phyloP scores from a whole-genome alignment of 495 filamentous ascomycete genomes.

The Daldinia childiae region DNA sequence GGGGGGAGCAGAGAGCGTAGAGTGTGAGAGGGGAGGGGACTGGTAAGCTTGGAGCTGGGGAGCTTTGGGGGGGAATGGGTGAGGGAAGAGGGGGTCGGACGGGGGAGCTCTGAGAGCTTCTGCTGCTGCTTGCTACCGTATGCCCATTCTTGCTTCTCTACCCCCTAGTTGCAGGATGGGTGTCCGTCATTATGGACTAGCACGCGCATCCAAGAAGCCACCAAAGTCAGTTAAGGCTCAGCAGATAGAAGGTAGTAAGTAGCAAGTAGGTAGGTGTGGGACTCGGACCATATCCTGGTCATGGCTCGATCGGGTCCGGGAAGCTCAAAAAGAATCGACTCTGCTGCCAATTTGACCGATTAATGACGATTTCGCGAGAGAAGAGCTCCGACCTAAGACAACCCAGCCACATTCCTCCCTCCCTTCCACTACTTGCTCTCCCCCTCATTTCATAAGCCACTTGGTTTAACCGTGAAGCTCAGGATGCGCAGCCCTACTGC shows the following conservation, averaged over 20 bases:
- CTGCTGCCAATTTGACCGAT: slow-evolving; percentile 21
- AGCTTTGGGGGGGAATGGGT: slow-evolving; percentile 38
- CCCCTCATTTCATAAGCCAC: slow-evolving; percentile 36
- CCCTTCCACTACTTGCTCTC: neutral
- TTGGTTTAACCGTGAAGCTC: slow-evolving; percentile 34
- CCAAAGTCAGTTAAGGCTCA: slow-evolving; percentile 34
- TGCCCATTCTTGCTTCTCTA: slow-evolving; percentile 1
- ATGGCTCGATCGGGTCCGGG: slow-evolving; percentile 36
- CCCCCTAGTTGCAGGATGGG: slow-evolving; percentile 33
- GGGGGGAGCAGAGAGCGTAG: slow-evolving; percentile 39
- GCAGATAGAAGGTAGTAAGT: slow-evolving; percentile 8
- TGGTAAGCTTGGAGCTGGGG: slow-evolving; percentile 42
- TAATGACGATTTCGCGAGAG: slow-evolving; percentile 33
- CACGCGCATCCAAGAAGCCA: slow-evolving; percentile 26
- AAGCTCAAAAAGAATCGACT: slow-evolving; percentile 34
- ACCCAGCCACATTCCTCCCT: slow-evolving; percentile 27
- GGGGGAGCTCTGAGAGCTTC: slow-evolving; percentile 47
- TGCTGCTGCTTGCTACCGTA: slow-evolving; percentile 17
- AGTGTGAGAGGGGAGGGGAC: slow-evolving; percentile 43
- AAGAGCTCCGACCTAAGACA: slow-evolving; percentile 29
- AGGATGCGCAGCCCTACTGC: slow-evolving; percentile 18
- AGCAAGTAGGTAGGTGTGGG: slow-evolving; percentile 22
- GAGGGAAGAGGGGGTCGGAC: slow-evolving; percentile 33
- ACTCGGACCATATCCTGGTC: slow-evolving; percentile 37
- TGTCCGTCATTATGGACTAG: slow-evolving; percentile 38